Base-by-base conservation (phyloP, 352 stramenopile species). In the Pythium grandisporangium region DNA sequence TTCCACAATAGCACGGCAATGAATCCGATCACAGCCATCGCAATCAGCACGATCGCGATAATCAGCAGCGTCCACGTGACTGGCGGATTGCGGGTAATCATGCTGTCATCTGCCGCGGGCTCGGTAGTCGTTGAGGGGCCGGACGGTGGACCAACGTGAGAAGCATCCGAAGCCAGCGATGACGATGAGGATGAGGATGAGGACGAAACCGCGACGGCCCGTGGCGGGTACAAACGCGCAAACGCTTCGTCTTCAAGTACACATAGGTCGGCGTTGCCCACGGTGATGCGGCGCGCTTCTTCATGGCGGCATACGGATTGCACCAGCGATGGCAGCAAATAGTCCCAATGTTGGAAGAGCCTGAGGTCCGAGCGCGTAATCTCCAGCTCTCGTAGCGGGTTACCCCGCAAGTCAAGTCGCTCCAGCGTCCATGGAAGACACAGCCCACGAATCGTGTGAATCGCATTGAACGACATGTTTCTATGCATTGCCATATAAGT, bases 41-140 rank as follows among this genome's bases (percentile, higher is more conserved):
- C 33, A 24, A 63, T 39, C n/a, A 38, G 27, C 3, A 45, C 16
- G 23, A 63, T 53, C 8, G 39, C 50, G 42, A 56, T 40, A 33
- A 63, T 63, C 21, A 63, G 37, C 14, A 63, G 38, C 22, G 44
- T 35, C 54, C 54, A 63, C 17, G 54, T 52, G 22, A 63, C 23
- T n/a, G n/a, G n/a, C 16, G 30, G 32, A 5, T 42, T 44, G 12
- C 42, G 40, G 10, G n/a, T 17, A 3, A 13, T 14, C 2, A 17
- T 13, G 6, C 21, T 47, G 3, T 35, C 29, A 30, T 21, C 30
- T 16, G 35, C 22, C 25, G 27, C 10, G 10, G 27, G 27, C 27
- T 45, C 17, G 11, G 35, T 25, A 25, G 45, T 38, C 12, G 26
- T 26, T 5, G 29, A 47, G 30, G 30, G n/a, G 12, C 14, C 17